Conservation (phyloP, 352 stramenopile genomes). For the Blastocystis sp. region DNA sequence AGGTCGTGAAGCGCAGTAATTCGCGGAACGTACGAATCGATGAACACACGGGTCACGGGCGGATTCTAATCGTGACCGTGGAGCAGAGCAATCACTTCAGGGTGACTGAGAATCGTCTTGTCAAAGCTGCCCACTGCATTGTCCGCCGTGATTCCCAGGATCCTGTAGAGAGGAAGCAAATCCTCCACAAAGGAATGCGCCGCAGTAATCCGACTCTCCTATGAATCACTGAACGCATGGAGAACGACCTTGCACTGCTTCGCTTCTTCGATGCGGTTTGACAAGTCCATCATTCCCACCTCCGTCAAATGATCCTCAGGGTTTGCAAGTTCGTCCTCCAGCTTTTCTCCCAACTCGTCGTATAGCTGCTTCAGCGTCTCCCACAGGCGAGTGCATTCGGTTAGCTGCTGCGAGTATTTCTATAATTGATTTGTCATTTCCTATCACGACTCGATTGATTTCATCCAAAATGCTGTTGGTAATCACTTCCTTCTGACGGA, state of each 20-base stretch:
- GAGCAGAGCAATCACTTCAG: background rate
- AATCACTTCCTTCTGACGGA: background rate
- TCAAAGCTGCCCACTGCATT: background rate
- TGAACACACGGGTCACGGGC: background rate
- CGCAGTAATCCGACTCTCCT: background rate
- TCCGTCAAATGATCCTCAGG: conserved; percentile 17
- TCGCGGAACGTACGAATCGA: background rate
- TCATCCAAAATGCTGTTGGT: background rate
- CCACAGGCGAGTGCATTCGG: background rate
- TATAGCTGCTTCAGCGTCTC: background rate
- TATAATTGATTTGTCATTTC: background rate
- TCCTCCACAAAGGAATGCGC: background rate
- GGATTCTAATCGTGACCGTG: background rate
- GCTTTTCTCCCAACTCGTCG: conserved; percentile 11
- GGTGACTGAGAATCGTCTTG: background rate
- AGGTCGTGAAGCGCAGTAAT: background rate
- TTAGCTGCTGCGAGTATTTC: background rate
- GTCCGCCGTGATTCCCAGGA: conserved; percentile 8
- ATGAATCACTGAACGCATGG: background rate
- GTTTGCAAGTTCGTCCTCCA: conserved; percentile 27
- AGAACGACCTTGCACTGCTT: background rate
- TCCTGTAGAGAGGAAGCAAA: background rate
- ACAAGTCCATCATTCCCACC: background rate
- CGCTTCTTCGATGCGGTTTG: background rate
- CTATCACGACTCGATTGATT: background rate